These are phyloP conservation scores for Penicillium palitans DNA, from an alignment of 2,329 filamentous ascomycete species.

Conservation along the genomic window DNA sequence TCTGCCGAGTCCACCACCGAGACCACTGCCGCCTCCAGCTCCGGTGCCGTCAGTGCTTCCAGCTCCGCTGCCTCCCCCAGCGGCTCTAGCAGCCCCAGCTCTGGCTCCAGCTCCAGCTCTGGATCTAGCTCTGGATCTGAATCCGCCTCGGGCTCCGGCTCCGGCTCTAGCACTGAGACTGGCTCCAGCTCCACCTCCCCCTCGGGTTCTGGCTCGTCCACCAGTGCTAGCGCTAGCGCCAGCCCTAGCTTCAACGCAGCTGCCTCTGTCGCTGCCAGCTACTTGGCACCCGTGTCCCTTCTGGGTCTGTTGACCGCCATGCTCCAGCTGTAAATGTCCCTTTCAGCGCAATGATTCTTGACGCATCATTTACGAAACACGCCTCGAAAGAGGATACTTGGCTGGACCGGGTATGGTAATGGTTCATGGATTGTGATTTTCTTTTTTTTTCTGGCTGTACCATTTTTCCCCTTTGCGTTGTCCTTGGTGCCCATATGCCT, in stretches of 20 bases:
- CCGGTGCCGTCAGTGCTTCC: constrained; percentile 10
- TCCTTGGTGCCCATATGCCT: not conserved
- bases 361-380: constrained; percentile 15
- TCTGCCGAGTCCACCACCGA: constrained; percentile 16
- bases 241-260: constrained; percentile 22
- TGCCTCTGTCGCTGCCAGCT: constrained; percentile 24
- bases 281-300: constrained; percentile 25
- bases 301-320: constrained; percentile 31
- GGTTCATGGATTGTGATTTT: constrained; percentile 14
- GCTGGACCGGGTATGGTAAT: constrained; percentile 25
- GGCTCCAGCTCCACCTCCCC: constrained; percentile 9
- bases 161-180: constrained; percentile 17
- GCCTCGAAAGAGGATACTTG: constrained; percentile 25
- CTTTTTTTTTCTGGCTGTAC: constrained; percentile 7
- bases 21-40: constrained; percentile 17
- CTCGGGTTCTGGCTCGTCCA: constrained; percentile 11
- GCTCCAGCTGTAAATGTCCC: constrained; percentile 31
- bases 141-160: constrained; percentile 12
- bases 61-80: constrained; percentile 15
- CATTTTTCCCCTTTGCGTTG: constrained; percentile 1
- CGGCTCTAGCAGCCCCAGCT: not conserved
- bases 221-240: constrained; percentile 11
- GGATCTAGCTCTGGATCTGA: not conserved
- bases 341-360: constrained; percentile 4
- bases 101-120: not conserved